These are phyloP conservation scores for Dorcoceras hygrometricum DNA, from an alignment of 257 asterid species.

Conservation along the genomic window DNA sequence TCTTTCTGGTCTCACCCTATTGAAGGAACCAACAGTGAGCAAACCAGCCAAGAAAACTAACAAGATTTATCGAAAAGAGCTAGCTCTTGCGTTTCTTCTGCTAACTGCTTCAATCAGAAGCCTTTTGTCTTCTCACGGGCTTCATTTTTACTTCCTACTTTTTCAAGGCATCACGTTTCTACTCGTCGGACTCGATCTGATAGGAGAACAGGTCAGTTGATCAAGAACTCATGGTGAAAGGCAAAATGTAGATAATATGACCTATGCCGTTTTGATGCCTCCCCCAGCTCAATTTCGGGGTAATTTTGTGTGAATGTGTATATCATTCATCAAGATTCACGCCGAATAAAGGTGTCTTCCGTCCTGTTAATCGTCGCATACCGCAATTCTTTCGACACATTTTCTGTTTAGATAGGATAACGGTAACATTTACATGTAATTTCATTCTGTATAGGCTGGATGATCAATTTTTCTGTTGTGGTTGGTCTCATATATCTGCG, in stretches of 20 bases:
- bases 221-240: neutral
- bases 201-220: slow-evolving; percentile 64
- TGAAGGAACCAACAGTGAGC: slow-evolving; percentile 32
- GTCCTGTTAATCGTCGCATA: slow-evolving; percentile 14
- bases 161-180: slow-evolving; percentile 71
- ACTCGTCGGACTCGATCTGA: slow-evolving; percentile 65
- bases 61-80: slow-evolving; percentile 67
- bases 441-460: slow-evolving; percentile 14
- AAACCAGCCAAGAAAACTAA: slow-evolving; percentile 41
- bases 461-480: slow-evolving; percentile 1
- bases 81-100: slow-evolving; percentile 62
- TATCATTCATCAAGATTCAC: slow-evolving; percentile 16
- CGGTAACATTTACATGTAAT: slow-evolving; percentile 26
- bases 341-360: slow-evolving; percentile 14
- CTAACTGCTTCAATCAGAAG: slow-evolving; percentile 65
- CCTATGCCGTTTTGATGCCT: neutral
- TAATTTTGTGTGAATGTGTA: slow-evolving; percentile 18
- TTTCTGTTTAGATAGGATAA: slow-evolving; percentile 30
- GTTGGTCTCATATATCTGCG: slow-evolving; percentile 20
- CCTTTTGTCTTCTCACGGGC: slow-evolving; percentile 71
- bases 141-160: slow-evolving; percentile 72
- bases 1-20: slow-evolving; percentile 30
- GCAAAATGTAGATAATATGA: neutral
- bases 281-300: neutral
- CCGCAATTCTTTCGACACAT: slow-evolving; percentile 1